Percentiles rank a stretch among this genome's conserved stretches.
phyloP scores from a whole-genome alignment of 495 filamentous ascomycete genomes.

The Ramalina intermedia region DNA sequence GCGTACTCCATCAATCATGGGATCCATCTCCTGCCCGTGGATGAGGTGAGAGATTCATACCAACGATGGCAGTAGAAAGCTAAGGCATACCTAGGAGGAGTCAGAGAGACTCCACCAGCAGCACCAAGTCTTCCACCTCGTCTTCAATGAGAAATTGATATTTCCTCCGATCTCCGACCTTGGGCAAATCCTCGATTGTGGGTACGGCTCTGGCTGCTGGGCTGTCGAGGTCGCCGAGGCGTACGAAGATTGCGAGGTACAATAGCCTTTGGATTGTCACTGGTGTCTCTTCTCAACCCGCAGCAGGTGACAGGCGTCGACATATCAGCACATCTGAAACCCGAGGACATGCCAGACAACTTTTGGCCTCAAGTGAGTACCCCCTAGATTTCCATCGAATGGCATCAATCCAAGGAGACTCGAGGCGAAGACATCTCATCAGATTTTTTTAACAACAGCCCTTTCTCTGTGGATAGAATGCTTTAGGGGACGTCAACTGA shows the following conservation, averaged over 20 bases:
- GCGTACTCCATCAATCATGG: conserved; percentile 56
- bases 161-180: conserved; percentile 59
- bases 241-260: conserved; percentile 61
- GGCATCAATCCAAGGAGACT: not conserved
- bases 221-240: conserved; percentile 46
- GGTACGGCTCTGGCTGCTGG: conserved; percentile 54
- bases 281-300: conserved; percentile 11
- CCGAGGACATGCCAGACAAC: conserved; percentile 53
- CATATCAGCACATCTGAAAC: conserved; percentile 59
- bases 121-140: conserved; percentile 51
- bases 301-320: conserved; percentile 67
- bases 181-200: conserved; percentile 60
- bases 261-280: conserved; percentile 11
- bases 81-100: conserved; percentile 48
- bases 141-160: conserved; percentile 65
- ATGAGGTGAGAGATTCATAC: conserved; percentile 48
- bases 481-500: not conserved
- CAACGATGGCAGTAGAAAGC: conserved; percentile 2
- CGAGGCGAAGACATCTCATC: not conserved
- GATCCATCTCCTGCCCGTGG: conserved; percentile 68
- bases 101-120: conserved; percentile 57
- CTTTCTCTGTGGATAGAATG: not conserved
- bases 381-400: not conserved
- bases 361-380: conserved; percentile 49
- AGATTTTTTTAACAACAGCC: not conserved